A percentile compares a stretch with the other conserved stretches of the same genome.
phyloP scores from a whole-genome alignment of 2,329 filamentous ascomycete species.

The Aspergillus pseudonomiae region DNA sequence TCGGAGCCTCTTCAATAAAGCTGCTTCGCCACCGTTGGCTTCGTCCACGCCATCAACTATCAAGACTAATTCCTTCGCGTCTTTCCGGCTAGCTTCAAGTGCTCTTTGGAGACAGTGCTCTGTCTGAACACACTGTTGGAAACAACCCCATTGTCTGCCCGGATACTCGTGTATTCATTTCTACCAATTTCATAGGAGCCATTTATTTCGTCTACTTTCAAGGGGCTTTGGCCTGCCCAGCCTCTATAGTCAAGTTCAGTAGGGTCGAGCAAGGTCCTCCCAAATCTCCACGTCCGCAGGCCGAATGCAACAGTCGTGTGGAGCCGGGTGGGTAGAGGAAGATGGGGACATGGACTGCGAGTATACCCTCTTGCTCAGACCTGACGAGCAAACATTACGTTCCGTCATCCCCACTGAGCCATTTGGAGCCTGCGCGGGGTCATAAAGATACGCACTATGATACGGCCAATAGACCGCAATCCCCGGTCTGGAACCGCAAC shows the following conservation, averaged over 20 bases:
- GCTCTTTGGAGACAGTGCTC: conserved; percentile 27
- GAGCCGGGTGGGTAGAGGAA: not conserved
- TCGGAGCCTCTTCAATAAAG: conserved; percentile 32
- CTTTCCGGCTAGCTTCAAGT: conserved; percentile 29
- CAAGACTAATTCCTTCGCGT: conserved; percentile 40
- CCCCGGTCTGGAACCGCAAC: not conserved
- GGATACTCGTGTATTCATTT: not conserved
- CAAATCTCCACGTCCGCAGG: not conserved
- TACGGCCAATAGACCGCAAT: not conserved
- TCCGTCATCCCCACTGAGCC: not conserved
- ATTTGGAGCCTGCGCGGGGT: not conserved
- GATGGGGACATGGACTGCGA: not conserved
- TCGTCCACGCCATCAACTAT: conserved; percentile 46
- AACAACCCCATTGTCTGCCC: conserved; percentile 12
- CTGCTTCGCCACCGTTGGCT: conserved; percentile 31
- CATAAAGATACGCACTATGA: not conserved
- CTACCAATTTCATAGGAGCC: not conserved
- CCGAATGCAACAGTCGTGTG: not conserved
- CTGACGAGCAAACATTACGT: not conserved
- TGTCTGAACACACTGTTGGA: conserved; percentile 10
- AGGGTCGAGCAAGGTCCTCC: not conserved
- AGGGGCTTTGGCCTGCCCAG: not conserved
- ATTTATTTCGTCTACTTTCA: not conserved
- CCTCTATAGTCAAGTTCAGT: not conserved
- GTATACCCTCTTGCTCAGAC: not conserved